Base-by-base conservation (phyloP, 2,329 filamentous ascomycete species). In the Colletotrichum neosansevieriae region DNA sequence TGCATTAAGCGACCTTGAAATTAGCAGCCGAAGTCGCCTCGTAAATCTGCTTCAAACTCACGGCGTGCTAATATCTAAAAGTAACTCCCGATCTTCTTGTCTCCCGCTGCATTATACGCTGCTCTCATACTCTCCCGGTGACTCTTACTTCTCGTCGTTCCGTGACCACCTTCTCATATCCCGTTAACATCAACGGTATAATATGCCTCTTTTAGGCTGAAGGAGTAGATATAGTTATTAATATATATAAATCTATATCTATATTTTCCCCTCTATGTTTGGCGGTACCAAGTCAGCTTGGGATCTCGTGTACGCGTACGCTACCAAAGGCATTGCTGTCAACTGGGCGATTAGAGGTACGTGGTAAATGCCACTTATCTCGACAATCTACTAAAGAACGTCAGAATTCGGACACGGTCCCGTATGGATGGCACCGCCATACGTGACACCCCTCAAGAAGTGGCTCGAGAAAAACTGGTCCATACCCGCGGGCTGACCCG, bases 401-500 rank as follows among this genome's bases (percentile, higher is more conserved):
- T 0, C 44, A 79, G 78, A 74, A 36, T 82, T 78, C 32, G 88
- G 88, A 2, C 84, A 87, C 66, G 89, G 89, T 0, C 88, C 89
- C 0, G 80, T 82, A 0, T 91, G 82, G 83, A 82, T 91, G 76
- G 78, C 86, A 0, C 86, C 87, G 1, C 78, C 86, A 1, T 88
- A 88, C 63, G 89, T 92, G 15, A 92, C 90, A 1, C 89, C 90
- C 0, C 74, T 92, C n/a, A 90, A 90, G 75, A 85, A 84, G 66
- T 89, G 87, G 84, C 79, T 93, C 0, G 91, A 94, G 77, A 88
- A 90, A 72, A 90, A 72, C 83, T 94, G 4, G 84, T 91, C 4
- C 85, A 84, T 36, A 91, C 87, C 0, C 88, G 92, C 0, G 84
- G 92, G 71, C 79, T 94, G 60, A 91, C 88, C 2, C 94, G 90